Evolutionary conservation across 1,139 yeast species (phyloP).

Genomic region (Taphrina wiesneri): DNA sequence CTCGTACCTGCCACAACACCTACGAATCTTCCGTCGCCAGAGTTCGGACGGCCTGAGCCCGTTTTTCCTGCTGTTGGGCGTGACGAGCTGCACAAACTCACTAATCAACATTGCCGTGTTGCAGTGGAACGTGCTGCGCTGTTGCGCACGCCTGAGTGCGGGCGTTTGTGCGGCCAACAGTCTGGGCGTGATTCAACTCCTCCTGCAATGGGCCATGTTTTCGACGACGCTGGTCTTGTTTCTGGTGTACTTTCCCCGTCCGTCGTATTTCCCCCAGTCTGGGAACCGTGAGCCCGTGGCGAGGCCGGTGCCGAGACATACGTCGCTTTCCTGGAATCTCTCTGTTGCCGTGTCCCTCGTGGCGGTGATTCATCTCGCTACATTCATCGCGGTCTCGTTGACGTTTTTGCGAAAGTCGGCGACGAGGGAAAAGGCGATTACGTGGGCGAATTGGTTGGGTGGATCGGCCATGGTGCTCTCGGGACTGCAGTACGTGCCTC

Average conservation of each 20-base stretch:
- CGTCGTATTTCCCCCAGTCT: constrained; percentile 14
- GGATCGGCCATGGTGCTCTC: constrained; percentile 57
- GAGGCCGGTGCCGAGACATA: constrained; percentile 27
- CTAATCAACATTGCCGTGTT: constrained; percentile 66
- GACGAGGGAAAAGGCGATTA: constrained; percentile 23
- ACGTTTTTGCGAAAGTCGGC: constrained; percentile 14
- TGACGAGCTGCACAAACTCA: constrained; percentile 70
- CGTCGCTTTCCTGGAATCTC: constrained; percentile 23
- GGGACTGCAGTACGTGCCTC: constrained; percentile 76
- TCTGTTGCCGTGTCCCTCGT: constrained; percentile 39
- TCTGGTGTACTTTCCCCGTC: constrained; percentile 37
- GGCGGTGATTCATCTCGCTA: constrained; percentile 45
- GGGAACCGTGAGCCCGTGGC: constrained; percentile 17
- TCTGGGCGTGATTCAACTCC: constrained; percentile 68
- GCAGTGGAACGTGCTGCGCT: constrained; percentile 48
- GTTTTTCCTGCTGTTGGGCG: constrained; percentile 68
- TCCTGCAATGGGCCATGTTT: constrained; percentile 67
- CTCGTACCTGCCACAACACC: constrained; percentile 79
- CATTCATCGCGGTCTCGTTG: constrained; percentile 47
- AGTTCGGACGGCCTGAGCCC: constrained; percentile 82
- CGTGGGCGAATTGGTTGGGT: constrained; percentile 63
- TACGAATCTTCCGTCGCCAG: constrained; percentile 57
- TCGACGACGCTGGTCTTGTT: constrained; percentile 49
- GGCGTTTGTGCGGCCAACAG: constrained; percentile 72
- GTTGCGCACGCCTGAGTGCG: constrained; percentile 44